Percentiles rank a stretch among this genome's conserved stretches.
Conservation (phyloP, 805 yeast species). For the Diddensiella santjacobensis region DNA sequence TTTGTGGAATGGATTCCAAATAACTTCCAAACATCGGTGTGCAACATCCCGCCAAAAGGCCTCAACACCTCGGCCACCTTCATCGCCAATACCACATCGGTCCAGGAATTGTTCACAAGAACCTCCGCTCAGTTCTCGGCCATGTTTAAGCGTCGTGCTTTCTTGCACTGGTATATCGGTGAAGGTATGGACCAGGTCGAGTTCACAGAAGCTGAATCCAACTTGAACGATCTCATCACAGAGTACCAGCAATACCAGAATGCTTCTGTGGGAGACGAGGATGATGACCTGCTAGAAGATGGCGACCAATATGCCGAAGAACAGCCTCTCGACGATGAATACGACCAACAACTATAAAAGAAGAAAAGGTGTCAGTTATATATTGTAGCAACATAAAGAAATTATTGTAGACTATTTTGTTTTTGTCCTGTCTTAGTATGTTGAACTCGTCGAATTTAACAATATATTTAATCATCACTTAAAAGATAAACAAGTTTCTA, state of each 20-base stretch:
- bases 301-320: conserved; percentile 6
- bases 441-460: no score
- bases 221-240: conserved; percentile 83
- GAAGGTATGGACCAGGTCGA: conserved; percentile 98
- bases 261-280: conserved; percentile 75
- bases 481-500: neutral
- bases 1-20: conserved; percentile 97
- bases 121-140: conserved; percentile 88
- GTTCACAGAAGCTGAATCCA: conserved; percentile 90
- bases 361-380: neutral
- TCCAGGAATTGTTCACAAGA: conserved; percentile 88
- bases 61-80: conserved; percentile 89
- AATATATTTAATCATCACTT: neutral
- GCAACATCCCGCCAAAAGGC: conserved; percentile 86
- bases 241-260: conserved; percentile 95
- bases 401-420: no score
- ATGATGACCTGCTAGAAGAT: conserved; percentile 37
- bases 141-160: conserved; percentile 91
- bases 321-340: conserved; percentile 4
- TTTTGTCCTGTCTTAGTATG: no score
- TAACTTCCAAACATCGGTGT: conserved; percentile 91
- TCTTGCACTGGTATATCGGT: conserved; percentile 92
- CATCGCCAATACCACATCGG: conserved; percentile 90
- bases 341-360: conserved; percentile 2
- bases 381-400: no score